Base-by-base conservation (phyloP, 805 yeast species). In the Candida xiaguanensis region DNA sequence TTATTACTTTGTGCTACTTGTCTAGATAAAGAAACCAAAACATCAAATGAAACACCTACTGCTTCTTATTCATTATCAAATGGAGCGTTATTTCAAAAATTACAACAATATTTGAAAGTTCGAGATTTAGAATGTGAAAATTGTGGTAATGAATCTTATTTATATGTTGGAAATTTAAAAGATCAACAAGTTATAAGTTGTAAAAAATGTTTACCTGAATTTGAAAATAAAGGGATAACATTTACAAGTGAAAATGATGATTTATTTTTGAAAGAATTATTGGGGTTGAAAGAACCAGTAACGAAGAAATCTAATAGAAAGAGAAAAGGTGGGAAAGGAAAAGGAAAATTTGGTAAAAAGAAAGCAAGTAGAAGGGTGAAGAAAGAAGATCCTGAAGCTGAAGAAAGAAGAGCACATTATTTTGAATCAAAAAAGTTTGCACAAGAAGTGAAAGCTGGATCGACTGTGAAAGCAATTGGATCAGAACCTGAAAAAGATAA, bases 41-140 rank as follows among this genome's bases (percentile, higher is more conserved):
- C 36, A 14, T 34, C 31, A 17, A 49, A 39, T 27, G 76, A 69
- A 11, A 66, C 62, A 34, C 72, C 80, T 0, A 61, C 74, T 2
- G 72, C 78, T 1, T 71, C 69, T 36, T 77, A 78, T 46, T 59
- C 78, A 2, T 49, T 77, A 3, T 60, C 71, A 2, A 78, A 78
- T 47, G 85, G 85, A 3, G 70, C 82, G 0, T 55, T 78, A n/a
- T 63, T 78, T 46, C 59, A 56, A 41, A 74, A 65, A 49, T 60
- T 77, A 52, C 62, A 61, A 3, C 72, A 62, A 32, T 78, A 78
- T 51, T 58, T 59, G 42, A 69, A 58, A 33, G 75, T 75, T 31
- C 61, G 82, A 56, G 80, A 77, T 44, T 60, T 77, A 35, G 59
- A 59, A 34, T 79, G 85, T 54, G 33, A 48, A 1, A 37, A 52